Evolutionary conservation across 1,284 basidiomycete genomes (phyloP), one percentile per base, ranked within the genome.

Genomic region (Afroboletus lepidellus): DNA sequence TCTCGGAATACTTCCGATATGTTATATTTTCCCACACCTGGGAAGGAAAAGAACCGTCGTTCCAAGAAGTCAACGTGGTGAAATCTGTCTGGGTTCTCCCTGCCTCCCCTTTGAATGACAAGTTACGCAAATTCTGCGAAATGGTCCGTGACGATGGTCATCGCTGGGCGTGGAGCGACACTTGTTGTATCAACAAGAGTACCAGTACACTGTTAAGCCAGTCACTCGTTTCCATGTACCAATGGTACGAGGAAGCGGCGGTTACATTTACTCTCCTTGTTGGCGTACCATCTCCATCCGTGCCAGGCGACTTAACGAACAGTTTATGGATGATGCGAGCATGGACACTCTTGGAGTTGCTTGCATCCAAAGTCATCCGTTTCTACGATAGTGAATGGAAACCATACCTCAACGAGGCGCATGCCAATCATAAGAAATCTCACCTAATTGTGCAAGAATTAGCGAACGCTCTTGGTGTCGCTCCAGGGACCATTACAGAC

Each of bases 21-120:
- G 49, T 51, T 18, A 60, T 60, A 51, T 43, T 64, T 37, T 62
- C 62, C 3, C 60, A 64, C 25, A 41, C 9, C 2, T 64, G 60
- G 62, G 51, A 62, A 34, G 46, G 49, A 37, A 38, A 57, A 13
- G 60, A 61, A 36, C 57, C 62, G 8, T 47, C 43, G 1, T 60
- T 62, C 20, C 57, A 62, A n/a, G 57, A 60, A 9, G 51, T 39
- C 12, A 38, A 21, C 12, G 37, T 23, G 21, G 37, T 38, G 37
- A 38, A 38, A 38, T 38, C 37, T 15, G 21, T 38, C 15, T 38
- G 37, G 37, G 21, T 38, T 15, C 20, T 61, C 2, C 27, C 30
- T 9, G 20, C 39, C 8, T 41, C 39, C 8, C 39, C 25, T 3
- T 21, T 43, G 12, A 60, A 59, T 8, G 41, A 51, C 20, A 56